Percentiles rank a stretch among this genome's conserved stretches.
These are phyloP conservation scores for Syzygium jambos DNA, from an alignment of 345 rosid species.

Conservation along the genomic window DNA sequence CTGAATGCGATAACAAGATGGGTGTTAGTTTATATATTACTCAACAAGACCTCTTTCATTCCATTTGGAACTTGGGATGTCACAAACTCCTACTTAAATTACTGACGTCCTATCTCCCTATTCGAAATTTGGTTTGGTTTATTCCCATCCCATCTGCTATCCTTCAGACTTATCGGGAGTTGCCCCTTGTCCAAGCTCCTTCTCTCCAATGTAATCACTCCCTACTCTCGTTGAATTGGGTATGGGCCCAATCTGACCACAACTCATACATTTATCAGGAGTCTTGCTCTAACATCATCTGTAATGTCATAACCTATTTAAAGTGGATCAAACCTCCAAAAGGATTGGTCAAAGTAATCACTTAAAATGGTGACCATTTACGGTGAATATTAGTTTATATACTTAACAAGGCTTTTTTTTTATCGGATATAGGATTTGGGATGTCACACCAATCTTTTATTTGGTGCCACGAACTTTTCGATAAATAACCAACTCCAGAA, in stretches of 20 bases:
- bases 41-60: not conserved
- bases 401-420: not conserved
- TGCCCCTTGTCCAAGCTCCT: not conserved
- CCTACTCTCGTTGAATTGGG: not conserved
- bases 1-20: not conserved
- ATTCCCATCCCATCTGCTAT: not conserved
- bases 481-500: not conserved
- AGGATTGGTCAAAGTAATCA: not conserved
- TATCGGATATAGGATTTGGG: not conserved
- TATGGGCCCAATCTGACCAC: not conserved
- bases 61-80: not conserved
- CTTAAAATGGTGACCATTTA: not conserved
- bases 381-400: not conserved
- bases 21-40: not conserved
- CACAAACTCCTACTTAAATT: not conserved
- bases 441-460: not conserved
- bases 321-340: not conserved
- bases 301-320: not conserved
- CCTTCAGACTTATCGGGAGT: not conserved
- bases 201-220: not conserved
- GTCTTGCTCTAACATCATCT: not conserved
- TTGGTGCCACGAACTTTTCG: accelerated
- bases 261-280: not conserved
- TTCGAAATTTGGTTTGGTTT: not conserved
- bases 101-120: not conserved